Conservation (phyloP, 169 alveolate genomes). For the Babesia microti region DNA sequence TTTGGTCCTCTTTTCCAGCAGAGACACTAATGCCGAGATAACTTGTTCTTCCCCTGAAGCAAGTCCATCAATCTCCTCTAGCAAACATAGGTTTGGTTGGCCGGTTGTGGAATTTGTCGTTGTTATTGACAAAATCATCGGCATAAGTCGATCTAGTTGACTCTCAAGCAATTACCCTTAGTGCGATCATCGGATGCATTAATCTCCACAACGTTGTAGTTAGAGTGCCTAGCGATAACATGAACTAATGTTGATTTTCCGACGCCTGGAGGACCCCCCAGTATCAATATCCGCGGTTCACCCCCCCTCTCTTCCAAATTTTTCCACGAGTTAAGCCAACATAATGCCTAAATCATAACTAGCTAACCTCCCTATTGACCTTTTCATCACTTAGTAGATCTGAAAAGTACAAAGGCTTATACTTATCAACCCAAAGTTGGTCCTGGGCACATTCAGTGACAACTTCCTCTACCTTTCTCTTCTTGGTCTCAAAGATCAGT, state of each 20-base stretch:
- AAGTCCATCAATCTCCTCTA: slow-evolving; percentile 95
- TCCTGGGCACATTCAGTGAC: neutral
- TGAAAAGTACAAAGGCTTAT: slow-evolving; percentile 53
- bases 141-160: slow-evolving; percentile 39
- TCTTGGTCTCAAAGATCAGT: neutral
- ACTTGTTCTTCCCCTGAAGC: slow-evolving; percentile 77
- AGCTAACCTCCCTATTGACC: slow-evolving; percentile 47
- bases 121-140: slow-evolving; percentile 49
- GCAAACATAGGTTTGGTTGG: slow-evolving; percentile 63
- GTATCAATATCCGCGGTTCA: slow-evolving; percentile 40
- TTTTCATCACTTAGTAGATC: slow-evolving; percentile 54
- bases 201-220: slow-evolving; percentile 83
- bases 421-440: slow-evolving; percentile 45
- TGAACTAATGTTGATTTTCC: slow-evolving; percentile 56
- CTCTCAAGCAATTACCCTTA: slow-evolving; percentile 64
- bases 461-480: slow-evolving; percentile 2
- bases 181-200: slow-evolving; percentile 93
- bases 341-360: slow-evolving; percentile 1
- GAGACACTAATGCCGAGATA: slow-evolving; percentile 21
- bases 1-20: slow-evolving; percentile 14
- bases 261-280: slow-evolving; percentile 66
- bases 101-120: slow-evolving; percentile 52
- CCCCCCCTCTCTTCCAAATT: slow-evolving; percentile 16
- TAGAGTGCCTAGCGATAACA: slow-evolving; percentile 72
- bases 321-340: slow-evolving; percentile 42